Percentiles rank a stretch among this genome's conserved stretches.
Evolutionary conservation across 306 rosid genomes (phyloP).

Genomic region (Trifolium pratense): DNA sequence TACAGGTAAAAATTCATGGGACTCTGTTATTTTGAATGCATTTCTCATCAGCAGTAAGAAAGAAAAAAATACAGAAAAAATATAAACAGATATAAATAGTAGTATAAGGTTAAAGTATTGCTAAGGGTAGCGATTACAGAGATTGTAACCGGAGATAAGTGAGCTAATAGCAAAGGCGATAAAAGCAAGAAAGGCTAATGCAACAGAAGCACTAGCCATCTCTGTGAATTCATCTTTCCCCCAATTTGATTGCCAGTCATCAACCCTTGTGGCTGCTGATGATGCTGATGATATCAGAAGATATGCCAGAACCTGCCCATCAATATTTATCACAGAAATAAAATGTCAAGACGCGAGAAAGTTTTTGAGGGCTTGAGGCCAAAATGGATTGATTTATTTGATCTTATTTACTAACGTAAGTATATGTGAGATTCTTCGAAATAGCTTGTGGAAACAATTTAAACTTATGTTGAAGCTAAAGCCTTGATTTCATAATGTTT

Average conservation of each 20-base stretch:
- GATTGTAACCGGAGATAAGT: conserved; percentile 81
- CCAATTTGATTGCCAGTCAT: conserved; percentile 98
- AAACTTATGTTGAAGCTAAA: background rate
- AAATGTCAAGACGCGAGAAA: background rate
- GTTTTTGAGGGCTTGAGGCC: too few relatives aligned
- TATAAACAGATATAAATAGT: conserved; percentile 21
- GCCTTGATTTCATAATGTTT: too few relatives aligned
- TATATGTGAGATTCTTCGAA: too few relatives aligned
- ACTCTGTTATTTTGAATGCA: conserved; percentile 41
- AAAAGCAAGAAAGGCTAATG: conserved; percentile 86
- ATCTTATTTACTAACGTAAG: too few relatives aligned
- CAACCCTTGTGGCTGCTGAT: conserved; percentile 88
- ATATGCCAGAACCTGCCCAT: conserved; percentile 78
- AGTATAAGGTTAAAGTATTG: conserved; percentile 43
- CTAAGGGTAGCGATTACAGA: conserved; percentile 62
- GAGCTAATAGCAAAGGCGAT: conserved; percentile 89
- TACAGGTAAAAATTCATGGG: conserved; percentile 40
- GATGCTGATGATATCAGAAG: conserved; percentile 93
- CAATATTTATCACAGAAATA: background rate
- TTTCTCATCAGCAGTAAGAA: conserved; percentile 36
- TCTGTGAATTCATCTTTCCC: conserved; percentile 94
- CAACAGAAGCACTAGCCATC: conserved; percentile 90
- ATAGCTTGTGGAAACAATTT: too few relatives aligned
- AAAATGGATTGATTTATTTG: background rate
- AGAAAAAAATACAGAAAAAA: background rate